Evolutionary conservation across 2,329 filamentous ascomycete species (phyloP).

Genomic region (Aspergillus ochraceus): DNA sequence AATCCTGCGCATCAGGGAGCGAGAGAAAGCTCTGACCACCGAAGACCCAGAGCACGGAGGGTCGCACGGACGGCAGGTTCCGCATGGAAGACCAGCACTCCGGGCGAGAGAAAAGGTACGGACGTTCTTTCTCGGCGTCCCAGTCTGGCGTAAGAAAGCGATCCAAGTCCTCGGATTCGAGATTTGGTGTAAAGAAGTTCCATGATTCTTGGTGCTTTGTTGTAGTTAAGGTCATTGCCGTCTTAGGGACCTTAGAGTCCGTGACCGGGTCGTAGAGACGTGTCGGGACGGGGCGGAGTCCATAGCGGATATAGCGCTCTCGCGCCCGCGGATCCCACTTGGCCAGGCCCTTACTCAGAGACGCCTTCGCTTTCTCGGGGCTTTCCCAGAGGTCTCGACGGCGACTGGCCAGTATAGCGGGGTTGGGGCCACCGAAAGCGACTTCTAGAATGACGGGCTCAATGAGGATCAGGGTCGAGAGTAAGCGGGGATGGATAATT

Average conservation of each 20-base stretch:
- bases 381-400: conserved; percentile 12
- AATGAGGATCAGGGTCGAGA: conserved; percentile 69
- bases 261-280: conserved; percentile 8
- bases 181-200: conserved; percentile 8
- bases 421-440: conserved; percentile 1
- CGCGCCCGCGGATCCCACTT: neutral
- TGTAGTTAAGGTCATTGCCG: conserved; percentile 21
- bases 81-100: conserved; percentile 15
- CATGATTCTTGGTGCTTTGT: conserved; percentile 19
- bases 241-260: conserved; percentile 4
- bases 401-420: conserved; percentile 4
- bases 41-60: conserved; percentile 25
- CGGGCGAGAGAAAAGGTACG: conserved; percentile 15
- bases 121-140: conserved; percentile 13
- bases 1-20: conserved; percentile 12
- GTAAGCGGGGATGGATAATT: conserved; percentile 73
- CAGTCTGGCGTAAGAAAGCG: conserved; percentile 17
- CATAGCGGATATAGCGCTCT: neutral
- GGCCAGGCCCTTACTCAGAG: neutral
- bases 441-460: conserved; percentile 52
- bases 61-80: conserved; percentile 23
- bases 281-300: conserved; percentile 14
- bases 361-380: conserved; percentile 1
- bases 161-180: conserved; percentile 14
- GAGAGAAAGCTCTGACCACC: conserved; percentile 19